Evolutionary conservation across 2,329 filamentous ascomycete genomes (phyloP), one percentile per base, ranked within the genome.

Genomic region (Fusarium agapanthi): DNA sequence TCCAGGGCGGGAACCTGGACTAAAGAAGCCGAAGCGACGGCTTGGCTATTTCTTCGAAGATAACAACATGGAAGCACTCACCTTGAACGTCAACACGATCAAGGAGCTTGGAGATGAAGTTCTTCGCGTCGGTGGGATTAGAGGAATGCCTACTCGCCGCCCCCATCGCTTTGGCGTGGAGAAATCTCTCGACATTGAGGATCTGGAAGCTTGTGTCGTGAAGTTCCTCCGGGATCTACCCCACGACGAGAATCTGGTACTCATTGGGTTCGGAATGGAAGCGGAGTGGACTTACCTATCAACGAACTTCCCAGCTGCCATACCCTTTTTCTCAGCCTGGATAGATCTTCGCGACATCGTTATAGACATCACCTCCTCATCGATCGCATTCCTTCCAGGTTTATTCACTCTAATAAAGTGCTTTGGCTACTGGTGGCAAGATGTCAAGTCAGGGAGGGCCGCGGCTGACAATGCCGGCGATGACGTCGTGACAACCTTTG

Each of bases 401-500:
- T n/a, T n/a, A n/a, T n/a, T n/a, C n/a, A n/a, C n/a, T n/a, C n/a
- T 61, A 15, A 57, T 73, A n/a, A 24, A 67, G 18, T 7, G 44
- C 0, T 67, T 57, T 35, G 28, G 38, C 12, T 74, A 72, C 41
- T 34, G 50, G 28, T 45, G 61, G 62, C 41, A 66, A 16, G 56
- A 72, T 30, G 14, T 74, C 14, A 50, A 40, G 20, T 37, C 58
- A 1, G 35, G 41, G 30, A 54, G 28, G n/a, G n/a, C n/a, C n/a
- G n/a, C n/a, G n/a, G n/a, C 70, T 20, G 67, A 72, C 24, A 72
- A 73, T 43, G 73, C 67, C 3, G 72, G 70, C 34, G 63, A 75
- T 24, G 65, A 72, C 34, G 70, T 71, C 7, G 60, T 75, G 1
- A 64, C 53, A 12, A 73, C 51, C 4, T 58, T 61, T 7, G 73